Evolutionary conservation across 352 stramenopile species (phyloP), one percentile per base, ranked within the genome.

Genomic region (Phytophthora cactorum): DNA sequence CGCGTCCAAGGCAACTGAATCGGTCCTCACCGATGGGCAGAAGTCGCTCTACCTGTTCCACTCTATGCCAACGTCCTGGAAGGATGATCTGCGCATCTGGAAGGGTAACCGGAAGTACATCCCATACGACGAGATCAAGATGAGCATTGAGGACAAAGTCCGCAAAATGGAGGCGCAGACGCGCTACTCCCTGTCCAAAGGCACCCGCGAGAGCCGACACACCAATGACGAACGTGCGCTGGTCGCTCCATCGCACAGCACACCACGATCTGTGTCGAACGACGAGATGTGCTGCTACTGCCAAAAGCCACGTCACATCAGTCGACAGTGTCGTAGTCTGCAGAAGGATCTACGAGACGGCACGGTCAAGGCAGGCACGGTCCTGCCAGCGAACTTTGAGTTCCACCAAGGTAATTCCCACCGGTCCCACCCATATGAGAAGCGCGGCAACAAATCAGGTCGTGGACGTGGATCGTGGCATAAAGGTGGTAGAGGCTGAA

Each of bases 1-100:
- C 12, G 25, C 27, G 5, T 39, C 38, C 3, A 47, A 60, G 25
- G 56, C 57, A 0, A 71, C 44, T n/a, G 54, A 66, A 29, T 66
- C 63, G 5, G 55, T 58, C 14, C 15, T 66, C 1, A 65, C 50
- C 1, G 50, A 62, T 11, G 51, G 25, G 9, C 51, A 62, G 8
- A 44, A 46, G n/a, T 52, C 53, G 1, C 0, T 61, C 15, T 61
- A 61, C 28, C 41, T 61, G 27, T 52, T 52, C n/a, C 39, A 61
- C n/a, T 44, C 15, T 0, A 61, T 52, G 29, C 28, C 53, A 4
- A 5, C 6, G 11, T 61, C 53, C 5, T 61, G 41, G 41, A 44
- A 52, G 28, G n/a, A 61, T 10, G 53, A 61, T n/a, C 28, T 61
- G 2, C 36, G 36, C 5, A 43, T 43, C n/a, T 43, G 9, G 36